Evolutionary conservation across 768 basidiomycete species (phyloP), one percentile per base, ranked within the genome.

Genomic region (Tremella yokohamensis): DNA sequence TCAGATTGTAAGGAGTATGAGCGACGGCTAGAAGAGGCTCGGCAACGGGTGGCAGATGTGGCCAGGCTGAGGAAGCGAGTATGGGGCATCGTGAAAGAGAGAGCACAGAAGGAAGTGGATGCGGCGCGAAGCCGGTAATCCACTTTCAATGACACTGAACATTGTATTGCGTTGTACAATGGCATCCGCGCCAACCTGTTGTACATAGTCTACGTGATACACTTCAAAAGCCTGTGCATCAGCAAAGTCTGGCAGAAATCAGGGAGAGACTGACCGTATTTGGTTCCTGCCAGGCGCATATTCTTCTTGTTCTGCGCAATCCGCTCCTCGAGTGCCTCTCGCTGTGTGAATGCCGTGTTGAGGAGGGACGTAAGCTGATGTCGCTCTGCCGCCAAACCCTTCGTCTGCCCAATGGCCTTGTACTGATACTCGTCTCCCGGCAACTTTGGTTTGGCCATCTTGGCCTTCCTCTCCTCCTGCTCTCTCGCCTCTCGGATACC

Each of bases 1-100:
- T 66, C 73, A 20, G 77, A 78, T 55, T 76, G 74, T 52, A 64
- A 68, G 13, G 77, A 78, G 58, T 78, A 76, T 60, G 75, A 76
- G 54, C 67, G 69, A 38, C 57, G 77, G 15, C 57, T 78, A 40
- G 74, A 76, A 54, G 77, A 78, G 58, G 73, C 74, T 20, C 57
- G 76, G 42, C 68, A 72, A 53, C 49, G 77, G 34, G 62, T 78
- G 0, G 76, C 77, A 26, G 73, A 76, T 54, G 68, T 78, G 1
- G 73, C 73, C 6, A 58, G 77, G 25, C 70, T 66, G 1, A 66
- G 76, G 52, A 72, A 77, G 60, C 65, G 66, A 50, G 74, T 78
- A 0, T 78, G 77, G 77, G 54, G 64, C 9, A 70, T 75, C 18
- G 68, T 78, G 18, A 66, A 70, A 40, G 72, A 77, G 50, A 44